Percentiles rank a stretch among this genome's conserved stretches.
These are phyloP conservation scores for Golubevia pallescens DNA, from an alignment of 1,284 basidiomycete species.

Conservation along the genomic window DNA sequence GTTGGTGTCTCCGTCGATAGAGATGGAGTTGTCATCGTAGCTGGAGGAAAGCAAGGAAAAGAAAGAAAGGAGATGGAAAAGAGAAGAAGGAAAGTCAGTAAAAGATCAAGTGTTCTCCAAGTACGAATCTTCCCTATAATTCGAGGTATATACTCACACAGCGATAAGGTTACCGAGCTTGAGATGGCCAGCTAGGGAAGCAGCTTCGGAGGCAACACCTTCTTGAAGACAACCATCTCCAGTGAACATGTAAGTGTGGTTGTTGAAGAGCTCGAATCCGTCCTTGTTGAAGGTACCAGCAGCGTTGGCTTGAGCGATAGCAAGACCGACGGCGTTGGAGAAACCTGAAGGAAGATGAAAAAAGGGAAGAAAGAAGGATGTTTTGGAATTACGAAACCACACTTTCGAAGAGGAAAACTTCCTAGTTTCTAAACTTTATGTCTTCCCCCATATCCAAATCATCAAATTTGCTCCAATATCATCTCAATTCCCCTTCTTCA, in stretches of 20 bases:
- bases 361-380: slow-evolving; percentile 1
- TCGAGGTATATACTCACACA: slow-evolving; percentile 88
- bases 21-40: slow-evolving; percentile 75
- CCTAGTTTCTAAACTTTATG: too few relatives aligned
- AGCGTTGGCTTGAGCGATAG: slow-evolving; percentile 88
- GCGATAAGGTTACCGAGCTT: slow-evolving; percentile 90
- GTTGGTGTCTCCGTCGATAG: slow-evolving; percentile 91
- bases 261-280: slow-evolving; percentile 81
- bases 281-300: slow-evolving; percentile 88
- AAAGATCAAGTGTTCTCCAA: background rate
- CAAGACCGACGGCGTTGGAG: slow-evolving; percentile 88
- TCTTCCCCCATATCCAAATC: background rate
- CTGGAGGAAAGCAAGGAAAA: slow-evolving; percentile 17
- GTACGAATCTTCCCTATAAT: slow-evolving; percentile 41
- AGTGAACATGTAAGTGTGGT: slow-evolving; percentile 86
- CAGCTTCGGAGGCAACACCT: slow-evolving; percentile 88
- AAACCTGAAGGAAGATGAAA: slow-evolving; percentile 66
- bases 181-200: slow-evolving; percentile 87
- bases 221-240: slow-evolving; percentile 97
- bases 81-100: background rate
- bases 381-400: background rate
- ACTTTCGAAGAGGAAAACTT: too few relatives aligned
- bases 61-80: slow-evolving; percentile 55
- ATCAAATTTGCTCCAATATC: background rate
- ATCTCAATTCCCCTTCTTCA: background rate